Evolutionary conservation across 176 grass and related monocot genomes (phyloP).

Genomic region (Themeda triandra): DNA sequence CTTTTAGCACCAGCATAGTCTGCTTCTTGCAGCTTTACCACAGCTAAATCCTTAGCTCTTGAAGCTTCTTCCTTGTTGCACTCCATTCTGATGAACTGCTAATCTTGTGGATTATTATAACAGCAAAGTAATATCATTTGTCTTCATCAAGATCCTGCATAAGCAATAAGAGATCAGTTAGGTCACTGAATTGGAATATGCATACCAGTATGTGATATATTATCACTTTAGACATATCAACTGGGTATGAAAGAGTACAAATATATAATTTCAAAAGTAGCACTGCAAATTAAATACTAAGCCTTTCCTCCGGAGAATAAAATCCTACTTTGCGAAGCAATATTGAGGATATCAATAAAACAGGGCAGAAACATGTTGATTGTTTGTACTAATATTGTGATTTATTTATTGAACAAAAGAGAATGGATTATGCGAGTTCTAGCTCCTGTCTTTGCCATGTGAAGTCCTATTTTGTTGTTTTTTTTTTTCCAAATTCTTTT

Average conservation of each 20-base stretch:
- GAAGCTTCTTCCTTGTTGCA: constrained; percentile 83
- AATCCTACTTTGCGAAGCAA: too few species aligned
- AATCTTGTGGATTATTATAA: background rate
- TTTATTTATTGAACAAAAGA: background rate
- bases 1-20: constrained; percentile 56
- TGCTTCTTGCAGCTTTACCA: constrained; percentile 51
- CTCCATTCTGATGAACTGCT: constrained; percentile 43
- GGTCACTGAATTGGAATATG: background rate
- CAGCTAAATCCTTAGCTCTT: constrained; percentile 58
- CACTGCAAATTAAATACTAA: background rate
- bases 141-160: constrained; percentile 18
- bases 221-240: too few species aligned
- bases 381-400: background rate
- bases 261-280: background rate
- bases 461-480: background rate
- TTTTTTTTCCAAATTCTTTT: background rate
- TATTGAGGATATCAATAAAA: background rate
- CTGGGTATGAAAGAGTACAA: background rate
- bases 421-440: background rate
- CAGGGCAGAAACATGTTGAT: background rate
- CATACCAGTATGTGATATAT: background rate
- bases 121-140: background rate
- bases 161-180: constrained; percentile 8
- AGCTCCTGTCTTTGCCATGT: background rate
- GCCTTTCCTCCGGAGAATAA: background rate